Conservation (phyloP, 208 protist genomes). For the Acanthamoeba triangularis region DNA sequence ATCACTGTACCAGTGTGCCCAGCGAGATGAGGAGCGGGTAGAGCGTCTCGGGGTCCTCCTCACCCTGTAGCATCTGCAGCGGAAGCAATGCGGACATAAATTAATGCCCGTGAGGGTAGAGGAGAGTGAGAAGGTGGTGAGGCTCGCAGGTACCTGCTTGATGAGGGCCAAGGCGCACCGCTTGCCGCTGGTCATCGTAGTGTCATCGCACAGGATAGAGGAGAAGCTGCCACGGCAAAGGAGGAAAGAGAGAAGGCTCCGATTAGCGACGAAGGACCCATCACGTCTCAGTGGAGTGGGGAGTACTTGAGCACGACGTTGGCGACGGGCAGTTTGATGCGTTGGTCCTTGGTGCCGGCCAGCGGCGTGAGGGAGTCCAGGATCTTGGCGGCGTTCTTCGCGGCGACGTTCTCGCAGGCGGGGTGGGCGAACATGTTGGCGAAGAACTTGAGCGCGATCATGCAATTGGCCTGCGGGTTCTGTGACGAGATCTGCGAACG, state of each 20-base stretch:
- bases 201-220: not conserved
- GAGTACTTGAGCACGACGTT: slow-evolving; percentile 73
- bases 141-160: not conserved
- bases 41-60: slow-evolving; percentile 47
- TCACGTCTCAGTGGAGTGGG: not conserved
- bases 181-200: not conserved
- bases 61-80: slow-evolving; percentile 1
- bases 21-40: slow-evolving; percentile 39
- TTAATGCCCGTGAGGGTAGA: not conserved
- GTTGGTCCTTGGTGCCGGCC: not conserved
- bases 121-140: not conserved
- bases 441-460: slow-evolving; percentile 71
- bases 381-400: not conserved
- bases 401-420: not conserved
- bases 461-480: slow-evolving; percentile 54
- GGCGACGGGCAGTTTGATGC: slow-evolving; percentile 6
- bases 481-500: not conserved
- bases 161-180: not conserved
- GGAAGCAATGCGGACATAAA: not conserved
- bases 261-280: not conserved
- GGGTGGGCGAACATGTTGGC: slow-evolving; percentile 67
- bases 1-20: slow-evolving; percentile 17
- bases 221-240: not conserved
- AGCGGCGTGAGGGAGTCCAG: not conserved
- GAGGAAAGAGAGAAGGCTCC: not conserved